Percentiles rank a stretch among this genome's conserved stretches.
Evolutionary conservation across 2,329 filamentous ascomycete genomes (phyloP).

Genomic region (Exophiala sp.): DNA sequence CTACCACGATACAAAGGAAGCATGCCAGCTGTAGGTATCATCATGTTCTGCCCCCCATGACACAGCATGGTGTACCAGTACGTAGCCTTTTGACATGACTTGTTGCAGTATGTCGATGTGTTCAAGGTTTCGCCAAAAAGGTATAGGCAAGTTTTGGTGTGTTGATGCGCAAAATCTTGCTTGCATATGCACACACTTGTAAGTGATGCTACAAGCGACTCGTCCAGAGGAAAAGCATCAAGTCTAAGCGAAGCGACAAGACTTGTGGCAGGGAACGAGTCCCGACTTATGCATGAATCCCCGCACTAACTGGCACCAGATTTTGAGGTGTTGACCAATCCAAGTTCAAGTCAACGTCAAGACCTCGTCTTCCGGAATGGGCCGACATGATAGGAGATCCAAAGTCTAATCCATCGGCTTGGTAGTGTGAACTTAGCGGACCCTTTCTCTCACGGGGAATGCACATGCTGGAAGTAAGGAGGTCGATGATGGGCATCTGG

Average conservation of each 20-base stretch:
- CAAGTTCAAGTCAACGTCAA: neutral
- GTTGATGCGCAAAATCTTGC: constrained; percentile 1
- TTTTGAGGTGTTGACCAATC: constrained; percentile 11
- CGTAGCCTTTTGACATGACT: no score
- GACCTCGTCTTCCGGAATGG: constrained; percentile 14
- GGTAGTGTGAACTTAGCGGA: neutral
- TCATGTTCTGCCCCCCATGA: no score
- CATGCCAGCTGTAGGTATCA: neutral
- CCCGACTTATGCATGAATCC: neutral
- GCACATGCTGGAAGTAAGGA: no score
- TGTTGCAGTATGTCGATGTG: no score
- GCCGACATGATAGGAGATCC: constrained; percentile 3
- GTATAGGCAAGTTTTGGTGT: no score
- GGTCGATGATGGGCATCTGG: no score
- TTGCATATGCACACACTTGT: neutral
- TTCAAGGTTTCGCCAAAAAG: no score
- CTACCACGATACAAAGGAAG: neutral
- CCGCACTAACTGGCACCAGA: constrained; percentile 13
- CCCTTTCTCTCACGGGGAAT: neutral
- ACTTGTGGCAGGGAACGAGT: neutral
- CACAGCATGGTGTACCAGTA: no score
- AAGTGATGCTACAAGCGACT: neutral
- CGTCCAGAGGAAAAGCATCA: neutral
- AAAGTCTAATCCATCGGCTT: neutral
- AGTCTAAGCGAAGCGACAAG: neutral